Evolutionary conservation across 768 basidiomycete genomes (phyloP).

Genomic region (Wakefieldia striispora): DNA sequence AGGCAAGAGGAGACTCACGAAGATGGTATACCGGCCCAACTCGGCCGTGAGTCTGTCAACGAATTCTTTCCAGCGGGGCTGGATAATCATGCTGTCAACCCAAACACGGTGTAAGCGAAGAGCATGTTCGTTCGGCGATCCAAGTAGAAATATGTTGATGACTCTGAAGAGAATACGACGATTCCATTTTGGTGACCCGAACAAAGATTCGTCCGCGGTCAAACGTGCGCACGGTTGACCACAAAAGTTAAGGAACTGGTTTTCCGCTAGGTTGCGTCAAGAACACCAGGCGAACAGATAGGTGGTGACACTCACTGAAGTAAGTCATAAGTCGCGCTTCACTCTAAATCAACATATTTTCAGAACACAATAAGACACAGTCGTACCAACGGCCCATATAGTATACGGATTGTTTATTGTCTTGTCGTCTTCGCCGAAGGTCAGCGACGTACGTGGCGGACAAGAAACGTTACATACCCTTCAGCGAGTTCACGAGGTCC

Average conservation of each 20-base stretch:
- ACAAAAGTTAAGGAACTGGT: constrained; percentile 12
- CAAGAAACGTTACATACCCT: not conserved
- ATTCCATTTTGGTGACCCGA: constrained; percentile 8
- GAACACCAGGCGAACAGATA: not conserved
- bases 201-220: constrained; percentile 9
- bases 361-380: not conserved
- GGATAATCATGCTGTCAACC: constrained; percentile 9
- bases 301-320: constrained; percentile 2
- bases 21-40: constrained; percentile 11
- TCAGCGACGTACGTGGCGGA: not conserved
- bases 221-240: constrained; percentile 12
- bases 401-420: constrained; percentile 1
- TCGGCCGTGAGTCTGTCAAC: constrained; percentile 5
- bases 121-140: constrained; percentile 7
- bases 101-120: constrained; percentile 12
- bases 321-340: constrained; percentile 12
- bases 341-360: not conserved
- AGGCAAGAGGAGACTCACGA: constrained; percentile 1
- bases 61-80: constrained; percentile 13
- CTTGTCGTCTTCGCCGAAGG: not conserved
- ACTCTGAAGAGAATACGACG: not conserved
- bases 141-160: constrained; percentile 1
- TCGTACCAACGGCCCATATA: constrained; percentile 16
- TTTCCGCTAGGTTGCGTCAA: constrained; percentile 5
- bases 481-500: constrained; percentile 14